These are phyloP conservation scores for Chaetomium fimeti DNA, from an alignment of 495 filamentous ascomycete species.

Conservation along the genomic window DNA sequence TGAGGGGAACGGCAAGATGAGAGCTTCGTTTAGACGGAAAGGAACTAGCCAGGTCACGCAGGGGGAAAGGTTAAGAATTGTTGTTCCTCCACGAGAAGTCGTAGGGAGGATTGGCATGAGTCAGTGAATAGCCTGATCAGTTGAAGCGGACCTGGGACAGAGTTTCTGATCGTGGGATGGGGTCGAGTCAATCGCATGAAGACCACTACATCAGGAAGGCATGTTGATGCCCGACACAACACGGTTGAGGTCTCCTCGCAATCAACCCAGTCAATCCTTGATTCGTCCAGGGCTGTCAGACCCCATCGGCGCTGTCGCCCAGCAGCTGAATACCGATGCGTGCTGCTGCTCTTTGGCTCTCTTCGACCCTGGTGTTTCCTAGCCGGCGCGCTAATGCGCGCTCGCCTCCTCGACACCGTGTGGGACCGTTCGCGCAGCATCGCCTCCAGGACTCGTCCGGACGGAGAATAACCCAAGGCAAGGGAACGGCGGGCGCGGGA, in stretches of 20 bases:
- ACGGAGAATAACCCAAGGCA: conserved; percentile 13
- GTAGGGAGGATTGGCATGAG: too few relatives aligned
- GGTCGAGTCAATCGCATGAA: background rate
- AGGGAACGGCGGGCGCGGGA: conserved; percentile 25
- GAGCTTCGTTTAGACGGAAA: too few relatives aligned
- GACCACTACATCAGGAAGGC: background rate
- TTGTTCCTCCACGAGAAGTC: too few relatives aligned
- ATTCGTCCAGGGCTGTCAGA: too few relatives aligned
- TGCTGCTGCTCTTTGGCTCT: background rate
- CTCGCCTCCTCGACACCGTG: background rate
- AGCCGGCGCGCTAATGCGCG: background rate
- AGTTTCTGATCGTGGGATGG: too few relatives aligned
- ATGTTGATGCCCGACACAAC: background rate
- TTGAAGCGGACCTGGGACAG: too few relatives aligned
- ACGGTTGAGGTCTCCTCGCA: background rate
- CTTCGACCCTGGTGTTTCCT: background rate
- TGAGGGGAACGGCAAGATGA: too few relatives aligned
- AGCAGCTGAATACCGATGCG: background rate
- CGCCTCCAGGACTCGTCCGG: background rate
- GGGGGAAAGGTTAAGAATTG: too few relatives aligned
- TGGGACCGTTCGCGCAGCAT: conserved; percentile 7
- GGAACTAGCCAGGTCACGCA: too few relatives aligned
- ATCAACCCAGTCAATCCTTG: background rate
- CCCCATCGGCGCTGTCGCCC: background rate
- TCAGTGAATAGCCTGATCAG: too few relatives aligned